phyloP scores from a whole-genome alignment of 164 flowering plant species.

The Dillenia suffruticosa region DNA sequence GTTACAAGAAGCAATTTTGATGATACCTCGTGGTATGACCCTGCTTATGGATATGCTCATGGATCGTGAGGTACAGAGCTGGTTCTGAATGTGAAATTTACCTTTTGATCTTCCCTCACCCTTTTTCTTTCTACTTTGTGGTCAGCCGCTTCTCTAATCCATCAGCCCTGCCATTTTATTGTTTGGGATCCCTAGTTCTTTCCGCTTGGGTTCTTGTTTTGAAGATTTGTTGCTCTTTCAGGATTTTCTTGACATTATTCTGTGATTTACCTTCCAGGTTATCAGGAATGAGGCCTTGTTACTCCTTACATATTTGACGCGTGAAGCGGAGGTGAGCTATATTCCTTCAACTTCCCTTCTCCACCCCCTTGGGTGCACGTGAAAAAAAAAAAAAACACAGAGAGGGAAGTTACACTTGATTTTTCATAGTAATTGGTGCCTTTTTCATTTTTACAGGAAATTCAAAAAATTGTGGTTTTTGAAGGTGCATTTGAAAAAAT shows the following conservation, averaged over 20 bases:
- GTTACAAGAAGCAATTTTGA: conserved; percentile 93
- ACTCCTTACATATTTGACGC: conserved; percentile 92
- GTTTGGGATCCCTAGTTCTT: no score
- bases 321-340: conserved; percentile 83
- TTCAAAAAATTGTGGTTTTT: conserved; percentile 95
- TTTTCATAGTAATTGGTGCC: conserved; percentile 4
- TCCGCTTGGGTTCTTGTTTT: not conserved
- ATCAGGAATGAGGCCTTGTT: conserved; percentile 93
- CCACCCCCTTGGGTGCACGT: not conserved
- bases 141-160: no score
- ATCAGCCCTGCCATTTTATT: no score
- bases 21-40: conserved; percentile 94
- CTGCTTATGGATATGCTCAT: conserved; percentile 98
- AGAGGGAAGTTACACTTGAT: not conserved
- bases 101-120: not conserved
- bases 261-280: conserved; percentile 44
- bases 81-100: conserved; percentile 2
- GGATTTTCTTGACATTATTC: conserved; percentile 6
- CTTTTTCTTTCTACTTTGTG: no score
- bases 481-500: conserved; percentile 99
- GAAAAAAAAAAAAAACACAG: not conserved
- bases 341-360: not conserved
- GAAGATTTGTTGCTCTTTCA: not conserved
- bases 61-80: conserved; percentile 84
- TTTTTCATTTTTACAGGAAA: conserved; percentile 52